phyloP scores from a whole-genome alignment of 495 filamentous ascomycete species.

The Daldinia decipiens region DNA sequence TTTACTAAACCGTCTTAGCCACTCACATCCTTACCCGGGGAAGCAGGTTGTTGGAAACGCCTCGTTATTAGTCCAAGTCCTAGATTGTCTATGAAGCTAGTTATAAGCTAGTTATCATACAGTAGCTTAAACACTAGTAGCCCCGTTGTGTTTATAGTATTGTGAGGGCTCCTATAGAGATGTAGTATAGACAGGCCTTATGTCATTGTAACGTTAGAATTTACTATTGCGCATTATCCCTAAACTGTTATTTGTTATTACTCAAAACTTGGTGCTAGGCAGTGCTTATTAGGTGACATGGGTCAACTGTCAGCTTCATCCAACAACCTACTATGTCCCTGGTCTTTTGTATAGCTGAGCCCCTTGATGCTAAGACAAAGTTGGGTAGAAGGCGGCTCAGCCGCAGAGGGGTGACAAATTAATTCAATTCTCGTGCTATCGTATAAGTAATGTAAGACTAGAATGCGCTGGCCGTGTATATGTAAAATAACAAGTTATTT shows the following conservation, averaged over 20 bases:
- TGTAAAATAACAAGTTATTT: background rate
- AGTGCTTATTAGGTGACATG: constrained; percentile 6
- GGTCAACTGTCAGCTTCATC: constrained; percentile 20
- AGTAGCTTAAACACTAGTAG: constrained; percentile 1
- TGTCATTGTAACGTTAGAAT: background rate
- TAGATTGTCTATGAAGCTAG: background rate
- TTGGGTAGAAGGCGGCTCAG: constrained; percentile 17
- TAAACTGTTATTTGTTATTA: background rate
- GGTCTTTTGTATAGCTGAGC: background rate
- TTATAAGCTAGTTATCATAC: background rate
- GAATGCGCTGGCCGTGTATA: background rate
- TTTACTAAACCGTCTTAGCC: background rate
- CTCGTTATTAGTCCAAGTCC: background rate
- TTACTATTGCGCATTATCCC: background rate
- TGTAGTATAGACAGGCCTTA: background rate
- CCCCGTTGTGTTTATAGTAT: background rate
- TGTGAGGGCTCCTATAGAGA: background rate
- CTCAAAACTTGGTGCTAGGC: background rate
- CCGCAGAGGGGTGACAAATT: constrained; percentile 18
- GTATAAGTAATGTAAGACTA: background rate
- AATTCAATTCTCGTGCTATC: background rate
- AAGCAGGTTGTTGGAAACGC: background rate
- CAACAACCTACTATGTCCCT: constrained; percentile 13
- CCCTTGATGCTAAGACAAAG: constrained; percentile 22
- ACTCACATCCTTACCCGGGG: background rate